Evolutionary conservation across 129 eudicot species (phyloP).

Genomic region (Cynara cardunculus): DNA sequence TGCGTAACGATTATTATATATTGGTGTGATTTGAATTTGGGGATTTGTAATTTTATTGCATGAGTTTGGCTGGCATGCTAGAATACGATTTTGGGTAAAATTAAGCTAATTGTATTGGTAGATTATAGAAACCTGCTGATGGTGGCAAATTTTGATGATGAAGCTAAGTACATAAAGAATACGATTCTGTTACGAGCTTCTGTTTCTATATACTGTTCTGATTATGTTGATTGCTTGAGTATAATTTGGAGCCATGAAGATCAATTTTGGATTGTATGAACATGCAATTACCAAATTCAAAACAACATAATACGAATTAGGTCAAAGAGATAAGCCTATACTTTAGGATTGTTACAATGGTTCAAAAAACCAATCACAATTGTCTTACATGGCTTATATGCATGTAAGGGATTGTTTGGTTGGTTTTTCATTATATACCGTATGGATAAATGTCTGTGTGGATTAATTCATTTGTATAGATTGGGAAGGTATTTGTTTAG

Average conservation of each 20-base stretch:
- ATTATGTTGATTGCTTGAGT: not conserved
- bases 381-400: too few relatives aligned
- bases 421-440: too few relatives aligned
- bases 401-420: too few relatives aligned
- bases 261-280: not conserved
- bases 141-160: not conserved
- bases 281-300: not conserved
- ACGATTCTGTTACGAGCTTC: not conserved
- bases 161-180: not conserved
- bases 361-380: too few relatives aligned
- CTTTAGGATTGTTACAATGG: too few relatives aligned
- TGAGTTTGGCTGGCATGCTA: not conserved
- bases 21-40: constrained; percentile 3
- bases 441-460: too few relatives aligned
- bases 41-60: constrained; percentile 2
- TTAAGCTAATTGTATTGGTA: not conserved
- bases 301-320: too few relatives aligned
- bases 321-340: not conserved
- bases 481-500: too few relatives aligned
- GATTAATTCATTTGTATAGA: too few relatives aligned
- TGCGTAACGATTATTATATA: not conserved
- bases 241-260: not conserved
- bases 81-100: constrained; percentile 5
- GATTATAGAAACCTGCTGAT: not conserved
- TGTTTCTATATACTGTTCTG: not conserved